These are phyloP conservation scores for Solanum chilense DNA, from an alignment of 257 asterid genomes.

Conservation along the genomic window DNA sequence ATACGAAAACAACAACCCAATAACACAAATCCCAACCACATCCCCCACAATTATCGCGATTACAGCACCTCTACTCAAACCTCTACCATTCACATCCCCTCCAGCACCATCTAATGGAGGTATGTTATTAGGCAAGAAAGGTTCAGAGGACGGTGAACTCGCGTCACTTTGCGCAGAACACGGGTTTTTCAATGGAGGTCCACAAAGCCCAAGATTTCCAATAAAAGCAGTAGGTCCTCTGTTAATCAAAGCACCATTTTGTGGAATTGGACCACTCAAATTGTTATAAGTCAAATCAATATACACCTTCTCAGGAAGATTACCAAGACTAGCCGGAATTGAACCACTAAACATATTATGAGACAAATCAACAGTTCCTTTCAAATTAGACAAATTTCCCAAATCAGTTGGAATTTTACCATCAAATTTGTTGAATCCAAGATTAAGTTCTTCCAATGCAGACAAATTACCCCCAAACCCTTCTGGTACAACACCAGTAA, in stretches of 20 bases:
- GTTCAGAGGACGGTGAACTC: slow-evolving; percentile 43
- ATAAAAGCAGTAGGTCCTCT: slow-evolving; percentile 95
- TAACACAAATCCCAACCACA: slow-evolving; percentile 59
- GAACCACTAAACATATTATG: slow-evolving; percentile 60
- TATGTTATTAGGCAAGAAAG: slow-evolving; percentile 43
- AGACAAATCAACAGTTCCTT: slow-evolving; percentile 73
- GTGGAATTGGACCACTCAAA: slow-evolving; percentile 81
- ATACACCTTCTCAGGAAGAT: slow-evolving; percentile 78
- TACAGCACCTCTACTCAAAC: slow-evolving; percentile 46
- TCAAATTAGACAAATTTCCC: slow-evolving; percentile 52
- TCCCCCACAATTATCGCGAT: slow-evolving; percentile 62
- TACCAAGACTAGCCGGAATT: slow-evolving; percentile 73
- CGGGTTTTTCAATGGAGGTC: slow-evolving; percentile 66
- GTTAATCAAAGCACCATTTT: slow-evolving; percentile 69
- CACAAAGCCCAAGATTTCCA: slow-evolving; percentile 81
- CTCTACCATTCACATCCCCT: slow-evolving; percentile 12
- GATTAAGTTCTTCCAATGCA: slow-evolving; percentile 56
- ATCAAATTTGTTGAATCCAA: slow-evolving; percentile 44
- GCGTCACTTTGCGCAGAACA: slow-evolving; percentile 44
- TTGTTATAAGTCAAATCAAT: slow-evolving; percentile 71
- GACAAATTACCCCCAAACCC: slow-evolving; percentile 49
- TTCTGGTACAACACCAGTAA: slow-evolving; percentile 51
- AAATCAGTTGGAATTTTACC: slow-evolving; percentile 66
- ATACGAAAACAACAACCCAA: slow-evolving; percentile 63
- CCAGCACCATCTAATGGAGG: slow-evolving; percentile 30